Percentiles rank a stretch among this genome's conserved stretches.
These are phyloP conservation scores for Tremella mesenterica DNA, from an alignment of 768 basidiomycete species.

Conservation along the genomic window DNA sequence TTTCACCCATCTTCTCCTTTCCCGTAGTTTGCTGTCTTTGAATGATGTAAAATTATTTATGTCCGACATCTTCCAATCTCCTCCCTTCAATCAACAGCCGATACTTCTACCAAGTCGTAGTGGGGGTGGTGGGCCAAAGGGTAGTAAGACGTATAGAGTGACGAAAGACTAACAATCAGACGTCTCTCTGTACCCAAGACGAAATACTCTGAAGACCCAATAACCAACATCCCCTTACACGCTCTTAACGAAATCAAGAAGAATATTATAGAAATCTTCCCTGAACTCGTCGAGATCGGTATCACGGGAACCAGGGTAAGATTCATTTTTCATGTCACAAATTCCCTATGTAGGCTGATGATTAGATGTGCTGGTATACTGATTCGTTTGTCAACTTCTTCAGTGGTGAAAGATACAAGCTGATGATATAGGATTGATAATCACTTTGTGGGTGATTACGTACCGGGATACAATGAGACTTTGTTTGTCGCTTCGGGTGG, in stretches of 20 bases:
- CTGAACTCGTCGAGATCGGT: slow-evolving; percentile 21
- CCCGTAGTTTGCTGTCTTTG: not conserved
- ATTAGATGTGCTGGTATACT: slow-evolving; percentile 27
- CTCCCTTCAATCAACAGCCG: not conserved
- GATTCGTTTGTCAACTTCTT: too few relatives aligned
- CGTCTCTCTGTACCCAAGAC: slow-evolving; percentile 19
- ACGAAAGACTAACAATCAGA: not conserved
- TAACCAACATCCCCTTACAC: slow-evolving; percentile 15
- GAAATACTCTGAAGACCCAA: slow-evolving; percentile 12
- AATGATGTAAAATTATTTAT: too few relatives aligned
- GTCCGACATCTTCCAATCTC: not conserved
- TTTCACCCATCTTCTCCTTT: not conserved
- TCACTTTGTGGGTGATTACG: slow-evolving; percentile 22
- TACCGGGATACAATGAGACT: slow-evolving; percentile 18
- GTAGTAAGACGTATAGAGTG: not conserved
- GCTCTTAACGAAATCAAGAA: slow-evolving; percentile 20
- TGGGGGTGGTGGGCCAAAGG: too few relatives aligned
- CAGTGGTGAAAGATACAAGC: too few relatives aligned
- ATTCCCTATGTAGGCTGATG: not conserved
- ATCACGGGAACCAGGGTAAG: slow-evolving; percentile 17
- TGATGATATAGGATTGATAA: too few relatives aligned
- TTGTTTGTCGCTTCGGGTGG: slow-evolving; percentile 23
- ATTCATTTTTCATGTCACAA: too few relatives aligned
- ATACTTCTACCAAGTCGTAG: too few relatives aligned
- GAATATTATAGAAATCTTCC: slow-evolving; percentile 13